Evolutionary conservation across 768 basidiomycete genomes (phyloP).

Genomic region (Tylopilus balloui): DNA sequence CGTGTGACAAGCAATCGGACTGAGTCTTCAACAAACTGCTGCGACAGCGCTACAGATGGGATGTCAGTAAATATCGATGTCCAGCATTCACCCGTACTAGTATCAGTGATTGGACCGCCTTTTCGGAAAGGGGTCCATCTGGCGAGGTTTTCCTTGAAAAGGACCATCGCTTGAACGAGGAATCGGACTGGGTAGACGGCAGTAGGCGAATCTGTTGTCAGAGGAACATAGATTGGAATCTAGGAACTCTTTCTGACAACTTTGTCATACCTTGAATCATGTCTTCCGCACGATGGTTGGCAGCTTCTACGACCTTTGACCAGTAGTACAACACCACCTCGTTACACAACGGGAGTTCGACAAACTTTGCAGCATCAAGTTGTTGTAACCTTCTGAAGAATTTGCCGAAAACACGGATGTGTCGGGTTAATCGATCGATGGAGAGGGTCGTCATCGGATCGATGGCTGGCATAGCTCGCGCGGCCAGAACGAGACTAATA

Average conservation of each 20-base stretch:
- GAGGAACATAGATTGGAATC: neutral
- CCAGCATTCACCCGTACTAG: slow-evolving; percentile 38
- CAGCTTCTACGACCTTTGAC: slow-evolving; percentile 73
- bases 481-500: slow-evolving; percentile 44
- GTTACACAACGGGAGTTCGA: slow-evolving; percentile 55
- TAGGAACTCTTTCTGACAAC: neutral
- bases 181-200: slow-evolving; percentile 75
- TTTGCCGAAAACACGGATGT: slow-evolving; percentile 71
- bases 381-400: slow-evolving; percentile 75
- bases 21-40: slow-evolving; percentile 68
- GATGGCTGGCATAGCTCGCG: slow-evolving; percentile 33
- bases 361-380: slow-evolving; percentile 53
- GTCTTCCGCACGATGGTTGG: slow-evolving; percentile 43
- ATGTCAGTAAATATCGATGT: slow-evolving; percentile 11
- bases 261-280: slow-evolving; percentile 51
- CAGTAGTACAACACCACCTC: slow-evolving; percentile 77
- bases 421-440: slow-evolving; percentile 58
- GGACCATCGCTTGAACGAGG: slow-evolving; percentile 78
- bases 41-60: slow-evolving; percentile 47
- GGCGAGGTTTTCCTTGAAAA: slow-evolving; percentile 78
- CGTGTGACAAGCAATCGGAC: slow-evolving; percentile 74
- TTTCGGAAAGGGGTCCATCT: slow-evolving; percentile 70
- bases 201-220: slow-evolving; percentile 48
- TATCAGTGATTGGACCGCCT: slow-evolving; percentile 55
- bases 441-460: slow-evolving; percentile 41